Evolutionary conservation across 768 basidiomycete genomes (phyloP).

Genomic region (Hortiboletus flavorubellus): DNA sequence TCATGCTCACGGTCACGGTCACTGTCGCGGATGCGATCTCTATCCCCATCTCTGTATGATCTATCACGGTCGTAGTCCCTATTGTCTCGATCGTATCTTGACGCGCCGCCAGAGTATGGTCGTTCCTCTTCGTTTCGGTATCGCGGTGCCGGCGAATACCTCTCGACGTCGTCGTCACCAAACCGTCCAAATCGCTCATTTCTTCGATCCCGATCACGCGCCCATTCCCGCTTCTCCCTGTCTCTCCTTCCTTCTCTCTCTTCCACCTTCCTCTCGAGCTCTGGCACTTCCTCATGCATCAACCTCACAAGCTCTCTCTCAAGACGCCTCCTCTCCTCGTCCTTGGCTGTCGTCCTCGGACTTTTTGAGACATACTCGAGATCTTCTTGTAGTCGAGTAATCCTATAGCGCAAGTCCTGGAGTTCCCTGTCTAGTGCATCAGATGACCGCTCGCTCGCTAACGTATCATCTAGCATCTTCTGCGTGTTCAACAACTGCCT

Average conservation of each 20-base stretch:
- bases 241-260: slow-evolving; percentile 73
- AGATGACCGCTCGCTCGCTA: slow-evolving; percentile 76
- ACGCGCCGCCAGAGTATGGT: slow-evolving; percentile 46
- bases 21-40: slow-evolving; percentile 14
- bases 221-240: slow-evolving; percentile 75
- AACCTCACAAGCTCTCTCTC: slow-evolving; percentile 85
- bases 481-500: slow-evolving; percentile 76
- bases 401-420: slow-evolving; percentile 79
- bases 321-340: slow-evolving; percentile 80
- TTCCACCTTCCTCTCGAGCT: slow-evolving; percentile 82
- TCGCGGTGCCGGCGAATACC: slow-evolving; percentile 32
- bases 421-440: slow-evolving; percentile 90
- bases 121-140: slow-evolving; percentile 48
- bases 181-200: slow-evolving; percentile 79
- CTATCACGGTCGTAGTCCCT: slow-evolving; percentile 36
- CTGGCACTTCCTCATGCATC: slow-evolving; percentile 89
- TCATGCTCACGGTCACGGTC: slow-evolving; percentile 39
- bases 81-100: slow-evolving; percentile 34
- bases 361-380: slow-evolving; percentile 82
- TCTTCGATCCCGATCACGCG: slow-evolving; percentile 73
- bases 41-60: slow-evolving; percentile 31
- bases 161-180: slow-evolving; percentile 42
- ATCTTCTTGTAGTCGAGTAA: slow-evolving; percentile 86
- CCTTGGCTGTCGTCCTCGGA: slow-evolving; percentile 65
- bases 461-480: slow-evolving; percentile 70